Base-by-base conservation (phyloP, 2,329 filamentous ascomycete genomes). In the Pestalotiopsis sp. region DNA sequence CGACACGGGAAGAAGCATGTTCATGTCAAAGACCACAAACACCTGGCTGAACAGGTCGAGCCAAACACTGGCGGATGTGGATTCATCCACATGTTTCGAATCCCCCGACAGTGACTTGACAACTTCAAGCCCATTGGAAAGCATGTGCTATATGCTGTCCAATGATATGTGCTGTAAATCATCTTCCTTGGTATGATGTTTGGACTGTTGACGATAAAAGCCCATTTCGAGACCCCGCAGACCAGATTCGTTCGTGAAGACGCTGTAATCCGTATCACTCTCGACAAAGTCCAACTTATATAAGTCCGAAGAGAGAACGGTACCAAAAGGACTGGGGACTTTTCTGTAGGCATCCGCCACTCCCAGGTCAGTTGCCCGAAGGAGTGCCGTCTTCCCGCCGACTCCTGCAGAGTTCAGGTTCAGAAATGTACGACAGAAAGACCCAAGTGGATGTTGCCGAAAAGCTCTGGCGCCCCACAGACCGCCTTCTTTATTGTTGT, bases 381-480 rank as follows among this genome's bases (percentile, higher is more conserved):
- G 97, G 2, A 98, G 83, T 5, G 92, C 91, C 4, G 95, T 94
- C 70, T 93, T 87, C 0, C 94, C 94, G 14, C 95, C 95, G 17
- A 94, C 95, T 65, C 95, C 95, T 58, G 94, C 95, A 17, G 95
- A 95, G 79, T 98, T 95, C 9, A 98, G 87, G 74, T 98, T 98
- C 72, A 98, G 84, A 76, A 98, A 97, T 0, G 93, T 93, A 76
- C 94, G 91, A 7, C 93, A 87, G 65, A 95, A 91, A 64, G 88
- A 88, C 3, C 93, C 88, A 70, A 97, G 84, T 0, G 93, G 92
- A 77, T 95, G 94, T 73, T 93, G 90, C 45, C 92, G 90, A 76
- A 95, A 97, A 5, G 92, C 94, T 69, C 88, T 88, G 5, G 95
- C 94, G 1, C 95, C 95, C 69, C 96, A 92, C 14, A 98, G 83